Base-by-base conservation (phyloP, 345 rosid species). In the Viola odorata region DNA sequence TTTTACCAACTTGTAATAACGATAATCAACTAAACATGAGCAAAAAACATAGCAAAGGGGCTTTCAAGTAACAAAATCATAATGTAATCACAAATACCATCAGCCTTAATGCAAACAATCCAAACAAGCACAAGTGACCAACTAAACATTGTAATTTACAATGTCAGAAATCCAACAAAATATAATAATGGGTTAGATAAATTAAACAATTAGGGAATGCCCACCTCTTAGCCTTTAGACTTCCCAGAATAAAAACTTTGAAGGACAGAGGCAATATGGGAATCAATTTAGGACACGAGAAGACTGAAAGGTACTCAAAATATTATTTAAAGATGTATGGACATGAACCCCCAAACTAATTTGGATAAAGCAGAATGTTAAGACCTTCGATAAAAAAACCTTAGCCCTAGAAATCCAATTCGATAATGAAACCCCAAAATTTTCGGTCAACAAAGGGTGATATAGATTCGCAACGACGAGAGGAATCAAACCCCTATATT, bases 401-500 rank as follows among this genome's bases (percentile, higher is more conserved):
- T 84, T 81, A 84, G 73, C 82, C 84, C 81, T 80, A 77, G 71
- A 60, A 13, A 57, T 56, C 61, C 50, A 56, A 62, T 61, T 63
- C 44, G 69, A 59, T 12, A 47, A 49, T 40, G 12, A 37, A 40
- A 62, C 39, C 59, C 42, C 48, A 13, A 73, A n/a, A 65, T 74
- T 11, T 49, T 37, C 15, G 1, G 41, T 8, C 1, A 39, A 54
- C 42, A 45, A 11, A 41, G 23, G n/a, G 65, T 8, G n/a, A 64
- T 58, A 51, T 15, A 32, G 15, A 3, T 0, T 51, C 61, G 56
- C 51, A 14, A 12, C 39, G 9, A 57, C 52, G 57, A 62, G 50
- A 3, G 6, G 59, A 74, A 51, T 66, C 12, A 74, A 68, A 72
- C 7, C 82, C 83, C 83, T 70, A 50, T 48, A 8, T 2, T 8